These are phyloP conservation scores for Suhomyces bokatorum DNA, from an alignment of 1,139 yeast species.

Conservation along the genomic window DNA sequence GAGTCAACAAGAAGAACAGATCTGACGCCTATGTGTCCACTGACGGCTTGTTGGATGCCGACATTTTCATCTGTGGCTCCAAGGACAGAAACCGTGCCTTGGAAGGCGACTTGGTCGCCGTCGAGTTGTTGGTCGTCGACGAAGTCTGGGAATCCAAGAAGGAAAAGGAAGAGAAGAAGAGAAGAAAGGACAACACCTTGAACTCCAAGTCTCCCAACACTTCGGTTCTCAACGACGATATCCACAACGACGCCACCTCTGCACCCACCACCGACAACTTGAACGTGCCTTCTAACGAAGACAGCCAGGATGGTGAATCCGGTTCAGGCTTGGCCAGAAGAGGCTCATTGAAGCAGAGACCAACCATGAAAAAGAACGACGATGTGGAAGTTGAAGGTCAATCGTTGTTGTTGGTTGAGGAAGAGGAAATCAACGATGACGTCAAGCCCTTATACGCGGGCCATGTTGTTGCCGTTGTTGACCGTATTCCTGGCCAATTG, in stretches of 20 bases:
- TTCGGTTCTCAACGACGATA: conserved; percentile 56
- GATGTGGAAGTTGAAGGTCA: conserved; percentile 99
- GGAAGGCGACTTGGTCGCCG: conserved; percentile 95
- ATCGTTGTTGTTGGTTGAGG: conserved; percentile 84
- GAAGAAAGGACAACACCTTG: conserved; percentile 72
- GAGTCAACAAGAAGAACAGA: conserved; percentile 93
- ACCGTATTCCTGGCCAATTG: conserved; percentile 94
- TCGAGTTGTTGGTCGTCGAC: conserved; percentile 89
- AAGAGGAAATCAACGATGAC: conserved; percentile 92
- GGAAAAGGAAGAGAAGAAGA: conserved; percentile 95
- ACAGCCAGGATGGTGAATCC: conserved; percentile 23
- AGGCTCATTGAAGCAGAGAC: conserved; percentile 92
- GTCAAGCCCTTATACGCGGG: conserved; percentile 95
- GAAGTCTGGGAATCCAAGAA: conserved; percentile 97
- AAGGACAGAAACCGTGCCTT: conserved; percentile 96
- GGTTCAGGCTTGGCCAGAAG: conserved; percentile 62
- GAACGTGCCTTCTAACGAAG: conserved; percentile 16
- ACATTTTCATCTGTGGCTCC: conserved; percentile 97
- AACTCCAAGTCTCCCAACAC: conserved; percentile 31
- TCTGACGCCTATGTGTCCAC: conserved; percentile 98
- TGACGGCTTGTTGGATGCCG: conserved; percentile 93
- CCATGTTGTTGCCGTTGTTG: conserved; percentile 96
- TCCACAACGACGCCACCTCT: conserved; percentile 72
- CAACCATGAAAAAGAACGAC: conserved; percentile 97
- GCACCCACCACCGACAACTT: conserved; percentile 23